Base-by-base conservation (phyloP, 495 filamentous ascomycete genomes). In the Astrocystis sublimbata region DNA sequence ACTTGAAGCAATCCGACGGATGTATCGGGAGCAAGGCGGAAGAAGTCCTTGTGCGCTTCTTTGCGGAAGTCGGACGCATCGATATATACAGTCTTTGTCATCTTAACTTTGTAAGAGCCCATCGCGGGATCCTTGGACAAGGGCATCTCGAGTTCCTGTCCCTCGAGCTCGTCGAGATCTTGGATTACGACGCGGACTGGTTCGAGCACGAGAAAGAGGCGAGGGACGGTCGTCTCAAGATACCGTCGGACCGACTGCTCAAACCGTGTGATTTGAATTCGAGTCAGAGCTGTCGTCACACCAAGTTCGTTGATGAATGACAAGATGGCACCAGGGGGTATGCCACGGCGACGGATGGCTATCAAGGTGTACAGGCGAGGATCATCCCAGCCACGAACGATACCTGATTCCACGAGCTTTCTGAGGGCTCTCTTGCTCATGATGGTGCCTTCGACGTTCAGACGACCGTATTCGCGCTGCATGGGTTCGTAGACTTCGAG, bases 351-450 rank as follows among this genome's bases (percentile, higher is more conserved):
- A 19, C 88, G 85, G 23, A 97, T 83, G 5, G 85, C 91, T 55
- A 93, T 92, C n/a, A 96, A 77, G 0, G 92, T 96, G 77, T 90
- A 96, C 4, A 97, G 85, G 17, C 92, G 83, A 1, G 92, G 93
- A 68, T 96, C 92, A 59, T 97, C 90, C 90, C 92, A 96, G 58
- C 85, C 89, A 10, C 88, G 83, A 21, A 97, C 92, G 68, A 88
- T 77, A 30, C 83, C 83, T 58, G 84, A 83, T 21, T 88, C 83
- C 19, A 96, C 90, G 12, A 96, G 80, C 74, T 89, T 85, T 50
- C 84, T 82, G 60, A 97, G 87, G 71, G 89, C 88, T 43, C 92
- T 81, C 77, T 97, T 97, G 60, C 87, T 91, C 53, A 96, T 84
- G 28, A 96, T 85, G 0, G 91, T 92, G 21, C 92, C 92, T 7